Conservation (phyloP, 73 alveolate species). For the Tetrahymena borealis region DNA sequence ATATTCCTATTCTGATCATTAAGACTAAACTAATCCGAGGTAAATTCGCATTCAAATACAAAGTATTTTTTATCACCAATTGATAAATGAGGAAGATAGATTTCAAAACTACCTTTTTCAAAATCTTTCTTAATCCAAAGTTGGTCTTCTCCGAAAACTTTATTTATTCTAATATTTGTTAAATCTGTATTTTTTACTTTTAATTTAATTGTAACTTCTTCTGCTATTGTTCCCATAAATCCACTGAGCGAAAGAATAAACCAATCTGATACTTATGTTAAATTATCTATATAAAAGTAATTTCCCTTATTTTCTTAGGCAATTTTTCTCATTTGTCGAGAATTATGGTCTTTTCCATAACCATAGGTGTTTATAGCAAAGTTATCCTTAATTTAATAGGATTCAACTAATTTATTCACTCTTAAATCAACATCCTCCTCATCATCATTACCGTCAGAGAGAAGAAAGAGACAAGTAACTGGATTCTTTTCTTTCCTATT, state of each 20-base stretch:
- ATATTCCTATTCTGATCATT: background rate
- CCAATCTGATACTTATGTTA: constrained; percentile 7
- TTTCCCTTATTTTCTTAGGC: constrained; percentile 67
- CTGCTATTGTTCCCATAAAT: constrained; percentile 32
- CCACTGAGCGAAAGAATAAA: constrained; percentile 46
- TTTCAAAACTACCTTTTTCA: background rate
- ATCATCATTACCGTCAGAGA: constrained; percentile 79
- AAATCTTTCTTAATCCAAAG: background rate
- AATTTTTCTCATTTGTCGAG: constrained; percentile 58
- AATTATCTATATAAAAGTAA: constrained; percentile 45
- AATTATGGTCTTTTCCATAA: constrained; percentile 73
- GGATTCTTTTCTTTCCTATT: constrained; percentile 51
- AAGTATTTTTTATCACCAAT: background rate
- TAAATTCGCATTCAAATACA: background rate
- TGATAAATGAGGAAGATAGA: background rate
- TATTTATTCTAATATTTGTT: background rate
- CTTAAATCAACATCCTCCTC: constrained; percentile 3
- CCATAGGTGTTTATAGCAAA: constrained; percentile 70
- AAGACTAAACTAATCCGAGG: background rate
- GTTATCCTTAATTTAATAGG: constrained; percentile 31
- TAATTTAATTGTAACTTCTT: constrained; percentile 17
- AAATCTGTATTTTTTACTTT: background rate
- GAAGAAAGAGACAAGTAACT: constrained; percentile 51
- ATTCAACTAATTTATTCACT: constrained; percentile 30
- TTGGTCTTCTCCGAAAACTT: background rate